Base-by-base conservation (phyloP, 2,329 filamentous ascomycete genomes). In the Diplodia intermedia region DNA sequence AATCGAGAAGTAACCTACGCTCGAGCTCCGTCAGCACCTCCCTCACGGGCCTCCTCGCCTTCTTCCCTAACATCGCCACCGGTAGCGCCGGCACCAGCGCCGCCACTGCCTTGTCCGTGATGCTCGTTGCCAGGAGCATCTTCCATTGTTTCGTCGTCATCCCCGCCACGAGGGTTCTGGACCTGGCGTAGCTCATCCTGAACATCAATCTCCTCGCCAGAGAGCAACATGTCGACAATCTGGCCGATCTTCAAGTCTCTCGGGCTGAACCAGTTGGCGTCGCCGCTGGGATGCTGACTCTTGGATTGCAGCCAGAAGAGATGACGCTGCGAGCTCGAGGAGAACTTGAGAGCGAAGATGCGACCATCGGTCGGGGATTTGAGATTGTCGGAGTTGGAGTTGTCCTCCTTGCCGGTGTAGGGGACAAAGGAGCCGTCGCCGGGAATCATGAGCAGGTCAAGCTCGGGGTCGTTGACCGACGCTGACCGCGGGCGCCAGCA, bases 301-400 rank as follows among this genome's bases (percentile, higher is more conserved):
- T 94, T 94, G 36, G 93, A 95, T 82, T 99, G 95, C 76, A 99
- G 84, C 94, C 94, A 99, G 84, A 98, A 99, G 69, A 97, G 86
- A 81, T 98, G 86, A 75, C 94, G 89, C 80, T 96, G 90, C 69
- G 93, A 95, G 71, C 93, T 97, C 14, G 94, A 97, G 36, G 87
- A 88, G 83, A 99, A 99, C 80, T 97, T 97, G 76, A 99, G 89
- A 68, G 91, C 90, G 79, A 94, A 97, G 78, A 99, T 90, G 74
- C 95, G 92, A 72, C 94, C 96, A 77, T 96, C 93, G 18, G 86
- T 89, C 20, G 86, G 85, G 6, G 82, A 85, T 55, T 90, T 90
- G 76, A 91, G 82, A 71, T 88, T 85, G 65, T 86, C 84, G 18
- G 85, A 83, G 69, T 84, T 81, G 66, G 83, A 73, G 43, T 77